A percentile compares a stretch with the other conserved stretches of the same genome.
Conservation (phyloP, 352 stramenopile species). For the Phytophthora pluvialis region DNA sequence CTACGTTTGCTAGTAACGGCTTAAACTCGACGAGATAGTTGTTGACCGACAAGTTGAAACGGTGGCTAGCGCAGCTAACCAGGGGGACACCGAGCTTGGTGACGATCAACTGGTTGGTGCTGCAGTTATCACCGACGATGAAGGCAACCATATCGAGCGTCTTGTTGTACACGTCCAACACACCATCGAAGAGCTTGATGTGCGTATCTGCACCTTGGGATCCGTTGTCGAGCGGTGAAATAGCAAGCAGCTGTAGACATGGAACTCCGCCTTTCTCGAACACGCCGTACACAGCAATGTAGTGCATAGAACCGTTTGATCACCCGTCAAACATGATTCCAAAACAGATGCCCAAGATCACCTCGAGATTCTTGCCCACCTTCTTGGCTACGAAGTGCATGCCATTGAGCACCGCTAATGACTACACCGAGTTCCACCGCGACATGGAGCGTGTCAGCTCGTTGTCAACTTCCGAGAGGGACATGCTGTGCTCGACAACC, state of each 20-base stretch:
- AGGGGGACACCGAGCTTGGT: too few relatives aligned
- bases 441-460: slow-evolving; percentile 2
- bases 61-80: background rate
- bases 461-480: slow-evolving; percentile 8
- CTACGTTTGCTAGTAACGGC: background rate
- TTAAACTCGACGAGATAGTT: background rate
- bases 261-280: background rate
- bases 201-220: too few relatives aligned
- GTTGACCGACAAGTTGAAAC: background rate
- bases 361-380: background rate
- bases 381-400: slow-evolving; percentile 11
- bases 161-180: too few relatives aligned
- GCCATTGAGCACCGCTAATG: background rate
- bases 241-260: background rate
- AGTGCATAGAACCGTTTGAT: slow-evolving; percentile 9
- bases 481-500: slow-evolving; percentile 14
- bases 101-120: too few relatives aligned
- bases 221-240: too few relatives aligned
- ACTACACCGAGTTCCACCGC: background rate
- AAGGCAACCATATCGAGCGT: too few relatives aligned
- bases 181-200: background rate
- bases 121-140: too few relatives aligned
- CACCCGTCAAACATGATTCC: background rate
- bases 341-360: background rate
- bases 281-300: slow-evolving; percentile 1